A percentile compares a stretch with the other conserved stretches of the same genome.
Conservation (phyloP, 1,139 yeast species). For the Candida pseudocylindracea region DNA sequence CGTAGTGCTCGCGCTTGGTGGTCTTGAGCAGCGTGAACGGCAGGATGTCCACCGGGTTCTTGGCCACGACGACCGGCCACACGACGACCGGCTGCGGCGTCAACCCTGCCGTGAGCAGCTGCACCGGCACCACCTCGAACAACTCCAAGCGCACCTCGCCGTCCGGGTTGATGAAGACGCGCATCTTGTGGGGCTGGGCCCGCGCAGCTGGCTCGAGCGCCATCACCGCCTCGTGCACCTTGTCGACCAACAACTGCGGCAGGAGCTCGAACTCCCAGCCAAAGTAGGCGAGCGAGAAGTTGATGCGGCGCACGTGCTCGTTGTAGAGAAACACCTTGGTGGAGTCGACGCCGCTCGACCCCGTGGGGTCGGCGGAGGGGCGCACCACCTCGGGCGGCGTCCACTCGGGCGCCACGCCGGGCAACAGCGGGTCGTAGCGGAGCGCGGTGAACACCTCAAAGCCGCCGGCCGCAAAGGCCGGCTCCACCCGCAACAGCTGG, state of each 20-base stretch:
- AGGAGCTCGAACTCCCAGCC: slow-evolving; percentile 14
- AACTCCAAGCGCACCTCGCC: slow-evolving; percentile 34
- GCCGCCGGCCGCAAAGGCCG: too few species aligned
- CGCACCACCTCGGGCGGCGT: not conserved
- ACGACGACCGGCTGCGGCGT: slow-evolving; percentile 2
- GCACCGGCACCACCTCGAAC: slow-evolving; percentile 12
- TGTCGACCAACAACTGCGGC: slow-evolving; percentile 18
- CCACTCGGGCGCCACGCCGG: slow-evolving; percentile 2
- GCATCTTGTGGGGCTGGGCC: slow-evolving; percentile 25
- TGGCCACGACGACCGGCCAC: slow-evolving; percentile 46
- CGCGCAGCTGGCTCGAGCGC: slow-evolving; percentile 5
- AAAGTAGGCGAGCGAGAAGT: slow-evolving; percentile 31
- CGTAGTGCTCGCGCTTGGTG: slow-evolving; percentile 44
- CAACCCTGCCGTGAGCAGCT: slow-evolving; percentile 21
- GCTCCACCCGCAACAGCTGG: too few species aligned
- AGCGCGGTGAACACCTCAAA: slow-evolving; percentile 42
- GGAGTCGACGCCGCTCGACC: slow-evolving; percentile 8
- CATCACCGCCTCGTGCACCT: slow-evolving; percentile 11
- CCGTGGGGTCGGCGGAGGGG: slow-evolving; percentile 6
- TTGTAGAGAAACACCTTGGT: slow-evolving; percentile 34
- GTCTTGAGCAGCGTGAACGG: slow-evolving; percentile 85
- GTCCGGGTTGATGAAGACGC: slow-evolving; percentile 24
- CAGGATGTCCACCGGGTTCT: slow-evolving; percentile 27
- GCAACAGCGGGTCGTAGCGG: slow-evolving; percentile 43
- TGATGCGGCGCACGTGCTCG: slow-evolving; percentile 40